A percentile compares a stretch with the other conserved stretches of the same genome.
Evolutionary conservation across 2,329 filamentous ascomycete species (phyloP).

Genomic region (Parascedosporium putredinis): DNA sequence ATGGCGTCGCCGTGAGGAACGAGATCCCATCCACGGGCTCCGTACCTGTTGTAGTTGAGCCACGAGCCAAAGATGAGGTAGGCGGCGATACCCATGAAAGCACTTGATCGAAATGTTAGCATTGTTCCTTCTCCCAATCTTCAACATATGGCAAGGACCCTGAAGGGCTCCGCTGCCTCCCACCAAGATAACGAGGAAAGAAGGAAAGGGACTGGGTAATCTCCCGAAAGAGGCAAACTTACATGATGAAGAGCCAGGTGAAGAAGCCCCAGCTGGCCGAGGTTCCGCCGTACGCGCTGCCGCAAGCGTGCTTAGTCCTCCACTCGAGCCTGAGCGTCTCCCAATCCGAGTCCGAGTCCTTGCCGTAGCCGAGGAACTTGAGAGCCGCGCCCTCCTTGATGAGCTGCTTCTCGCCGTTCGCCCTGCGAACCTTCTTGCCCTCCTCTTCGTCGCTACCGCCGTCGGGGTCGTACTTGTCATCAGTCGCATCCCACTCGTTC

Average conservation of each 20-base stretch:
- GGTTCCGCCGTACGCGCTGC: conserved; percentile 37
- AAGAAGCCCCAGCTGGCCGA: conserved; percentile 80
- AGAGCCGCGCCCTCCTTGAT: conserved; percentile 52
- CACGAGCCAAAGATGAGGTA: conserved; percentile 98
- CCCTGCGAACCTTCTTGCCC: conserved; percentile 23
- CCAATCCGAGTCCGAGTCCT: conserved; percentile 41
- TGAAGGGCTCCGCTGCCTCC: too few relatives aligned
- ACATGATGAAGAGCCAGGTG: conserved; percentile 94
- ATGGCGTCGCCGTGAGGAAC: conserved; percentile 88
- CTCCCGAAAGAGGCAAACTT: conserved; percentile 31
- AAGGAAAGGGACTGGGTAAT: too few relatives aligned
- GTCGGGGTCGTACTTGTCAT: conserved; percentile 38
- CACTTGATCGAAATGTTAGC: conserved; percentile 35
- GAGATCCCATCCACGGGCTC: conserved; percentile 88
- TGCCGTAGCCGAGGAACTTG: conserved; percentile 64
- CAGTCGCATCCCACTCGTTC: conserved; percentile 44
- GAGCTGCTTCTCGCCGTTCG: conserved; percentile 35
- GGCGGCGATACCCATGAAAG: conserved; percentile 73
- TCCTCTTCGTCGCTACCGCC: conserved; percentile 23
- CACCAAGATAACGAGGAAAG: background rate
- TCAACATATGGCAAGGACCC: background rate
- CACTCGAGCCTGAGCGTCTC: conserved; percentile 68
- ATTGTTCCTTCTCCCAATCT: background rate
- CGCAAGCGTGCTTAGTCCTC: conserved; percentile 81
- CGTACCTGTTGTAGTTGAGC: conserved; percentile 98